Evolutionary conservation across 1,139 yeast genomes (phyloP).

Genomic region (Lodderomyces orthopsilosis): DNA sequence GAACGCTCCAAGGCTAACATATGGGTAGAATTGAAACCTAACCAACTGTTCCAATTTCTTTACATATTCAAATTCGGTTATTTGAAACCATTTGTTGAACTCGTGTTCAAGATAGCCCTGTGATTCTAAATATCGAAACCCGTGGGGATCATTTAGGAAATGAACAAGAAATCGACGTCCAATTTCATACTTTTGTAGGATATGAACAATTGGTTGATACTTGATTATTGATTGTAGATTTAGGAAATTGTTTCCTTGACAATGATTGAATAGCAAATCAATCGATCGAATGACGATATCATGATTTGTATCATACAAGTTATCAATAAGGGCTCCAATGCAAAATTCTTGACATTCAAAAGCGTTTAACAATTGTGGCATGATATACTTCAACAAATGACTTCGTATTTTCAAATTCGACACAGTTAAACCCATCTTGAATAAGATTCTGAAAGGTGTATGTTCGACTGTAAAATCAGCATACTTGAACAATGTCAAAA

Average conservation of each 20-base stretch:
- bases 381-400: conserved; percentile 54
- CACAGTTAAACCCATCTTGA: conserved; percentile 62
- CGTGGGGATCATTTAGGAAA: conserved; percentile 30
- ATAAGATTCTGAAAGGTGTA: conserved; percentile 65
- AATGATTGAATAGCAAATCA: conserved; percentile 25
- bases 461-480: conserved; percentile 62
- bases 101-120: conserved; percentile 32
- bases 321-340: conserved; percentile 56
- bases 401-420: conserved; percentile 52
- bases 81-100: conserved; percentile 29
- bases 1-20: conserved; percentile 9
- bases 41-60: conserved; percentile 23
- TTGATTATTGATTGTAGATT: conserved; percentile 27
- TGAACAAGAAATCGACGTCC: conserved; percentile 30
- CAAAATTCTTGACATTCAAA: conserved; percentile 37
- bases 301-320: conserved; percentile 63
- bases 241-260: conserved; percentile 13
- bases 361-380: conserved; percentile 36
- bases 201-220: conserved; percentile 30
- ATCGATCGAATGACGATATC: conserved; percentile 62
- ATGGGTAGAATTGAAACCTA: conserved; percentile 27
- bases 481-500: conserved; percentile 55
- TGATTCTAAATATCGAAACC: conserved; percentile 36
- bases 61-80: conserved; percentile 23
- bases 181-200: conserved; percentile 21